Evolutionary conservation across 73 alveolate genomes (phyloP).

Genomic region (Paramecium primaurelia): DNA sequence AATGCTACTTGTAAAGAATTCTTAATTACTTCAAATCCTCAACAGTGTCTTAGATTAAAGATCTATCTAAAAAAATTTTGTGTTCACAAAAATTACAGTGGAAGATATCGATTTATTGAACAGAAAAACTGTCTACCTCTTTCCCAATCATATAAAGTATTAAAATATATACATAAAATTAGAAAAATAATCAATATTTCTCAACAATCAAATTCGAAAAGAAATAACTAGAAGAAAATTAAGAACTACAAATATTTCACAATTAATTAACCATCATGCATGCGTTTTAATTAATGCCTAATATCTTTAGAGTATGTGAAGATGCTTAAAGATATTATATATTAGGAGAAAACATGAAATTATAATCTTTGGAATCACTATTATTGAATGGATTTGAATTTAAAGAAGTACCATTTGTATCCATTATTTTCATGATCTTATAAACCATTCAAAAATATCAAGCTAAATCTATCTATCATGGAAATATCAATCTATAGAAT

Average conservation of each 20-base stretch:
- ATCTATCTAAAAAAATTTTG: background rate
- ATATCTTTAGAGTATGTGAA: background rate
- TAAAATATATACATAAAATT: background rate
- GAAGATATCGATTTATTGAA: background rate
- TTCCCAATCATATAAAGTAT: background rate
- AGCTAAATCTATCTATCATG: background rate
- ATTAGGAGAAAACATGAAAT: background rate
- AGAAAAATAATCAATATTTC: background rate
- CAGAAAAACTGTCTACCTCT: background rate
- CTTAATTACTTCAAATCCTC: background rate
- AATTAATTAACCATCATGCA: background rate
- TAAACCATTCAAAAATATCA: background rate
- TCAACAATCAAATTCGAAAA: background rate
- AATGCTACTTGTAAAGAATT: background rate
- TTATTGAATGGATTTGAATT: slow-evolving; percentile 18
- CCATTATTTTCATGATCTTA: background rate
- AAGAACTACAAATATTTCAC: background rate
- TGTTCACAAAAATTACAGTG: background rate
- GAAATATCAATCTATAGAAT: background rate
- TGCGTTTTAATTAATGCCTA: background rate
- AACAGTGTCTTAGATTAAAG: background rate
- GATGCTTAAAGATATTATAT: background rate
- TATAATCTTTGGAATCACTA: background rate
- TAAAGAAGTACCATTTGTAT: slow-evolving; percentile 24
- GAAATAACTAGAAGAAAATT: background rate